These are phyloP conservation scores for Candida dajiaensis DNA, from an alignment of 805 yeast species.

Conservation along the genomic window DNA sequence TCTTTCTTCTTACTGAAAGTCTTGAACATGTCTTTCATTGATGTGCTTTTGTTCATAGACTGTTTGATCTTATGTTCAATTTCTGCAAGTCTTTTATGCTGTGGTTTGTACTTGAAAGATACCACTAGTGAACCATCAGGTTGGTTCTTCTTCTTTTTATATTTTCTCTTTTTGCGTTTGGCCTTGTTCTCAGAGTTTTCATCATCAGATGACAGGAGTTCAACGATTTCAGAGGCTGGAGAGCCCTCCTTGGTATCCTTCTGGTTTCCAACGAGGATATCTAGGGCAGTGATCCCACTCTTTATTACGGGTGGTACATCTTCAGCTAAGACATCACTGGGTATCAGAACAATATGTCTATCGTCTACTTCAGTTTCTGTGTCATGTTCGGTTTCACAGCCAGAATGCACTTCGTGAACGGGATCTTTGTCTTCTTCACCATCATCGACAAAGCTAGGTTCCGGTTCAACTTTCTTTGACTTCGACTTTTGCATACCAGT, in stretches of 20 bases:
- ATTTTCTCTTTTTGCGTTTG: constrained; percentile 1
- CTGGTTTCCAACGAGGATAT: background rate
- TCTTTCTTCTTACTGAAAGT: constrained; percentile 3
- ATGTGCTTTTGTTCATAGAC: constrained; percentile 8
- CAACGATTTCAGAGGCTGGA: constrained; percentile 7
- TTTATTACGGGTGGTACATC: background rate
- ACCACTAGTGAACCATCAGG: constrained; percentile 5
- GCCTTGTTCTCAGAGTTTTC: background rate
- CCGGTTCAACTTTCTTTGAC: background rate
- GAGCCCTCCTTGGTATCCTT: background rate
- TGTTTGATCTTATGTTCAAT: constrained; percentile 19
- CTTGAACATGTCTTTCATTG: constrained; percentile 16
- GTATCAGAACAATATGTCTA: background rate
- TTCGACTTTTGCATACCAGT: constrained; percentile 1
- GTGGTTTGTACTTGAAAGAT: constrained; percentile 16
- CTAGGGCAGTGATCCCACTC: background rate
- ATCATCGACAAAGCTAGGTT: too few relatives aligned
- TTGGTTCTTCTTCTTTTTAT: background rate
- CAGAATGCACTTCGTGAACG: too few relatives aligned
- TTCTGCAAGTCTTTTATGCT: constrained; percentile 11
- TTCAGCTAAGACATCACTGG: constrained; percentile 1
- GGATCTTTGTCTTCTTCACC: too few relatives aligned
- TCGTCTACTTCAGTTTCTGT: background rate
- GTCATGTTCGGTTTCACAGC: background rate
- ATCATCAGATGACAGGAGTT: constrained; percentile 13